Evolutionary conservation across 495 filamentous ascomycete species (phyloP), one percentile per base, ranked within the genome.

Genomic region (Aspergillus nidulans): DNA sequence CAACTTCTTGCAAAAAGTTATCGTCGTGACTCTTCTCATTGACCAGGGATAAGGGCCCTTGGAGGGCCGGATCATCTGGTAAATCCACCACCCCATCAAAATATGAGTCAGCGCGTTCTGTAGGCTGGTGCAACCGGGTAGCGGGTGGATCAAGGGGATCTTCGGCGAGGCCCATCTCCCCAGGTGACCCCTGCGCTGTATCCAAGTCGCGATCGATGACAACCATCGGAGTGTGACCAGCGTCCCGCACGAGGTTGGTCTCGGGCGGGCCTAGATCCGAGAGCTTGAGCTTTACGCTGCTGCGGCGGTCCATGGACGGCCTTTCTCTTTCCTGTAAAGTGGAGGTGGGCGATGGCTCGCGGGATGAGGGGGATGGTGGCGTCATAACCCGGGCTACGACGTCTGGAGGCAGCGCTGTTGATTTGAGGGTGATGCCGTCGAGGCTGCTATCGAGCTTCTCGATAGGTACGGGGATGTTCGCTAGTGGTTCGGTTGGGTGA

Each of bases 221-320:
- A 16, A 64, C 75, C 74, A 78, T 78, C 1, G 75, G 75, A 10
- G 75, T 78, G 53, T 78, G 75, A 30, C 74, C 75, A 20, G 75
- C 75, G 59, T 78, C 50, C 54, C 67, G 65, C 23, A 65, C 58
- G n/a, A 76, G 65, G 24, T 70, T 74, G 36, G 60, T 68, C 56
- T 69, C 67, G 18, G 69, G 69, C 18, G 64, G 63, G 16, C 69
- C 68, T 10, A 76, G 64, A 46, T 77, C 72, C 39, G 72, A 73
- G 39, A 76, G 67, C 47, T 68, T 71, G 43, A 77, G 58, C 43
- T 70, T 75, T 52, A 75, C 62, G 62, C 61, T 70, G 58, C 67
- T 68, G 59, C 63, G 69, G 32, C 63, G 67, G 50, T 69, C 69
- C 42, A 56, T 42, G 26, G 62, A 36, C 1, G 66, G 47, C 61